Base-by-base conservation (phyloP, 192 early-diverging fungal genomes). In the Coemansia sp. region DNA sequence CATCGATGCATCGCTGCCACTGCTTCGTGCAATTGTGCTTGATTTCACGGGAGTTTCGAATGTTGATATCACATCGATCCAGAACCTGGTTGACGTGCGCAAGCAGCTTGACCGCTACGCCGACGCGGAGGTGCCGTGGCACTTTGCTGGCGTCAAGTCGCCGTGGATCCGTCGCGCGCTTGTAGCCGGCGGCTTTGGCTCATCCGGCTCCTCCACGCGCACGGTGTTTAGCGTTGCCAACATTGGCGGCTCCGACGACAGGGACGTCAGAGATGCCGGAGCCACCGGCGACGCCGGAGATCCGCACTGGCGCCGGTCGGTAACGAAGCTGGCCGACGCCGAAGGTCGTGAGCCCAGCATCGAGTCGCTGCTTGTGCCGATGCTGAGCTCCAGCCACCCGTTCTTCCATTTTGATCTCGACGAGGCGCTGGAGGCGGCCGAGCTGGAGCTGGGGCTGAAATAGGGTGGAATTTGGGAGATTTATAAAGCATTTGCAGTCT, bases 21-120 rank as follows among this genome's bases (percentile, higher is more conserved):
- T 76, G 5, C 79, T 95, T 19, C 80, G 85, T 21, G 89, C 93
- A 1, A 71, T 95, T 21, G 81, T 97, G 39, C 85, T 97, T 60
- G 95, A 97, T 69, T 88, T 97, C 56, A 82, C 88, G 0, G 88
- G 86, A 21, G 93, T 95, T 19, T 89, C 90, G 42, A 68, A 86
- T 41, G 84, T 95, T 47, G 95, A 97, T 66, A 86, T 88, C 18
- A 92, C 94, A 1, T 94, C 92, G 16, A 65, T 92, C 42, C 91
- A 93, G 69, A 84, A 84, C 41, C 84, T 97, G 6, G 72, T 90
- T 8, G 92, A 94, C 42, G 74, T 88, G 13, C 82, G 86, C 32
- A 71, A 77, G 26, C 87, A 90, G 62, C 74, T 88, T 13, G 84
- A 81, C 56, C 74, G 80, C 41, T 86, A 83, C 51, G 77, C 87